Base-by-base conservation (phyloP, 257 asterid genomes). In the Pogostemon cablin region DNA sequence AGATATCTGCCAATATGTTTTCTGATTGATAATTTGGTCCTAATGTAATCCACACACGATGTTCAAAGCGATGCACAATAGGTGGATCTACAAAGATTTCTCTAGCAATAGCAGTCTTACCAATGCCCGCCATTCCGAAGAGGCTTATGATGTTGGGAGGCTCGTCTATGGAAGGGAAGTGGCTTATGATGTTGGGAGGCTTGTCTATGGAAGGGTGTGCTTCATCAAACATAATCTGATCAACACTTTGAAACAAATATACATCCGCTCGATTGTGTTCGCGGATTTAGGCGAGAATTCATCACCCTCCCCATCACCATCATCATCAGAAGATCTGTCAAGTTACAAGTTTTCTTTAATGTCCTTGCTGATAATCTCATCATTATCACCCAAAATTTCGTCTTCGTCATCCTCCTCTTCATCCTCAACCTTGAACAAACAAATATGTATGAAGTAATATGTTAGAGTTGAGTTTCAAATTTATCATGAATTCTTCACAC, bases 91-190 rank as follows among this genome's bases (percentile, higher is more conserved):
- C 61, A 9, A 42, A 71, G 9, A 71, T 3, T 17, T 47, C 38
- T 5, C 6, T 47, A 2, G 41, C 68, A 25, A 58, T 6, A 12
- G 50, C 59, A 4, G 75, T 58, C 41, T 59, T 59, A n/a, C 75
- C 68, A 4, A 37, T 15, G 40, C 68, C 75, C 3, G 52, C 54
- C 73, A 68, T 53, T 17, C 73, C 73, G 2, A 39, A 3, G 11
- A 68, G 37, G 20, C 55, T 4, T n/a, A 3, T 15, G 4, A 49
- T 20, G 25, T 49, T 49, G 4, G 20, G 20, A 9, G 55, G 15
- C 1, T 2, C 20, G n/a, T n/a, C n/a, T n/a, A n/a, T n/a, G n/a
- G n/a, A n/a, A n/a, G n/a, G n/a, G 2, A 39, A 3, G 11, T 53
- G 35, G 20, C 54, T 3, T 11, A 3, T 15, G 3, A 48, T n/a